These are phyloP conservation scores for Lactarius quietus DNA, from an alignment of 768 basidiomycete species.

Conservation along the genomic window DNA sequence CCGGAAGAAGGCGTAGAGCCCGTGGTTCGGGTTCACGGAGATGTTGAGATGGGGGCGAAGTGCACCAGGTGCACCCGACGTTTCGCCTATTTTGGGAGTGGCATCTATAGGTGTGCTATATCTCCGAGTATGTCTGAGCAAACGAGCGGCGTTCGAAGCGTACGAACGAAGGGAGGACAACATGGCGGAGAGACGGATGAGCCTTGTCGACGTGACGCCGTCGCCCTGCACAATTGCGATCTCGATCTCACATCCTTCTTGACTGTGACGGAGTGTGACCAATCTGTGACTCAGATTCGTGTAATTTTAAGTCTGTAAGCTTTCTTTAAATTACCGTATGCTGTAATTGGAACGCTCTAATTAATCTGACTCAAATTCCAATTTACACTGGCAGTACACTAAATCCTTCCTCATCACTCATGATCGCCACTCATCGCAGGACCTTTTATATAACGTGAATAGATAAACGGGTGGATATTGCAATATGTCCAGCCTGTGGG, in stretches of 20 bases:
- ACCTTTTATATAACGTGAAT: neutral
- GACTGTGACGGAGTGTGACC: neutral
- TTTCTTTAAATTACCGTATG: neutral
- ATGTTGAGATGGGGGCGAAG: constrained; percentile 44
- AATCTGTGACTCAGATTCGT: neutral
- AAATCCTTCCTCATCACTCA: neutral
- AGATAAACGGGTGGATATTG: too few relatives aligned
- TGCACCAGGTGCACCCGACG: constrained; percentile 26
- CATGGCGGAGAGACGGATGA: constrained; percentile 4
- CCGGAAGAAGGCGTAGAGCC: constrained; percentile 75
- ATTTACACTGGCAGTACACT: too few relatives aligned
- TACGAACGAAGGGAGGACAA: constrained; percentile 18
- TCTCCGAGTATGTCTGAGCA: neutral
- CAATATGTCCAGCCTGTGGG: too few relatives aligned
- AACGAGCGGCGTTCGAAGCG: constrained; percentile 4
- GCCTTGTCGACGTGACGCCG: neutral
- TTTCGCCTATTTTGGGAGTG: neutral
- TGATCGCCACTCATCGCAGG: neutral
- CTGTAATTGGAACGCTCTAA: too few relatives aligned
- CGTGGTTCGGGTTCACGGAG: constrained; percentile 57
- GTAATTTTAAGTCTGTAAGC: neutral
- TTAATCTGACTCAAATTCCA: neutral
- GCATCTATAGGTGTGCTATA: constrained; percentile 23
- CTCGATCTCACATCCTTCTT: neutral
- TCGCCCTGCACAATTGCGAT: neutral